Percentiles rank a stretch among this genome's conserved stretches.
These are phyloP conservation scores for Phytopythium vexans DNA, from an alignment of 352 stramenopile species.

Conservation along the genomic window DNA sequence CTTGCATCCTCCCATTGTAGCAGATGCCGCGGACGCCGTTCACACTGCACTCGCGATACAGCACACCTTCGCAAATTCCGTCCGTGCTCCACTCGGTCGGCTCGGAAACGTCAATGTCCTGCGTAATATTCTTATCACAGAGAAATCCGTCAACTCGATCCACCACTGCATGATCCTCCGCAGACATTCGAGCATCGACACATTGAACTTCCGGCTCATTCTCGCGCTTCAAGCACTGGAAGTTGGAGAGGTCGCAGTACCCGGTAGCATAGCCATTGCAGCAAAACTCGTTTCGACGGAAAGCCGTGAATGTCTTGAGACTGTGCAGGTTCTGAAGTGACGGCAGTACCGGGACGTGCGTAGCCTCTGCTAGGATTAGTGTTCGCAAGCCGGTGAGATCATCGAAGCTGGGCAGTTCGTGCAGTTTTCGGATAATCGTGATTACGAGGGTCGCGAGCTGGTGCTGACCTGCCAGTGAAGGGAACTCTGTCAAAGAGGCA, in stretches of 20 bases:
- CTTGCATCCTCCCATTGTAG: constrained; percentile 37
- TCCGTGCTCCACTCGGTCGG: constrained; percentile 23
- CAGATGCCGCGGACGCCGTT: constrained; percentile 21
- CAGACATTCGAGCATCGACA: constrained; percentile 15
- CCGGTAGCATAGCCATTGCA: constrained; percentile 31
- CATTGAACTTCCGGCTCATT: constrained; percentile 22
- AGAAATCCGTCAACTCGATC: constrained; percentile 15
- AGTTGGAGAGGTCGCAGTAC: constrained; percentile 24
- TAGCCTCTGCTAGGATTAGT: constrained; percentile 23
- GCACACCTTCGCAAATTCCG: constrained; percentile 16
- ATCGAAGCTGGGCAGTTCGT: constrained; percentile 24
- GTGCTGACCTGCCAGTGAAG: constrained; percentile 24
- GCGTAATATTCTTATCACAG: constrained; percentile 23
- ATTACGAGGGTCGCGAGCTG: constrained; percentile 32
- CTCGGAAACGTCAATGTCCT: constrained; percentile 19
- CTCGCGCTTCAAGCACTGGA: constrained; percentile 17
- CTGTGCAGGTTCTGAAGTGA: constrained; percentile 10
- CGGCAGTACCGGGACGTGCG: constrained; percentile 18
- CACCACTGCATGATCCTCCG: constrained; percentile 13
- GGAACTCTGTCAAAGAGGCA: constrained; percentile 21
- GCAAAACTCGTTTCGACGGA: constrained; percentile 32
- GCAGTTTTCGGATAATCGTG: constrained; percentile 13
- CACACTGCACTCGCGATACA: constrained; percentile 29
- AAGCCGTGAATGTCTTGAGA: constrained; percentile 28
- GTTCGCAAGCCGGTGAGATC: constrained; percentile 18